Percentiles rank a stretch among this genome's conserved stretches.
These are phyloP conservation scores for Capsicum chinense DNA, from an alignment of 257 asterid genomes.

Conservation along the genomic window DNA sequence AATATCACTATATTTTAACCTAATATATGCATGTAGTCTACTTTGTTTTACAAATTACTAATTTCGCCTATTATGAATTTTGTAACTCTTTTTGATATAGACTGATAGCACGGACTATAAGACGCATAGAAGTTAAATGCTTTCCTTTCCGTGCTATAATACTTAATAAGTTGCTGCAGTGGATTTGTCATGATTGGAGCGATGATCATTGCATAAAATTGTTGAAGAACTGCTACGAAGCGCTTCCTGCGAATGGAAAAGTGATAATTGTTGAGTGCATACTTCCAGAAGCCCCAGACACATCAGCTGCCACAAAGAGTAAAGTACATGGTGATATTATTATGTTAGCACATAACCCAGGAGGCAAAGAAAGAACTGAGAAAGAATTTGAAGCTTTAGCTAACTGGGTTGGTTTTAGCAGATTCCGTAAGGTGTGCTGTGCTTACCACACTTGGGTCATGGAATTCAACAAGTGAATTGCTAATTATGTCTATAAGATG, in stretches of 20 bases:
- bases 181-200: constrained; percentile 69
- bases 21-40: no score
- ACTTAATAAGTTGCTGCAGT: constrained; percentile 42
- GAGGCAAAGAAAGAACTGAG: constrained; percentile 90
- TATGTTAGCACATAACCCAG: constrained; percentile 90
- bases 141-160: no score
- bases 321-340: constrained; percentile 73
- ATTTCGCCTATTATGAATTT: not conserved
- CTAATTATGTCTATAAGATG: no score
- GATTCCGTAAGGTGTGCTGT: constrained; percentile 58
- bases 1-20: no score
- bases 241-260: constrained; percentile 79
- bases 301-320: constrained; percentile 54
- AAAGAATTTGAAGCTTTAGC: constrained; percentile 54
- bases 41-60: no score
- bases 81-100: no score
- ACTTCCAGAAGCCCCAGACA: constrained; percentile 74
- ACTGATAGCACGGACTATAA: not conserved
- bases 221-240: constrained; percentile 73
- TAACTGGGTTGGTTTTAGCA: constrained; percentile 71
- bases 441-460: constrained; percentile 79
- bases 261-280: constrained; percentile 73
- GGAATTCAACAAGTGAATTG: constrained; percentile 59
- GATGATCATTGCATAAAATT: constrained; percentile 59
- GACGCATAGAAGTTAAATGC: no score